Evolutionary conservation across 2,329 filamentous ascomycete genomes (phyloP), one percentile per base, ranked within the genome.

Genomic region (Fusarium pseudonygamai): DNA sequence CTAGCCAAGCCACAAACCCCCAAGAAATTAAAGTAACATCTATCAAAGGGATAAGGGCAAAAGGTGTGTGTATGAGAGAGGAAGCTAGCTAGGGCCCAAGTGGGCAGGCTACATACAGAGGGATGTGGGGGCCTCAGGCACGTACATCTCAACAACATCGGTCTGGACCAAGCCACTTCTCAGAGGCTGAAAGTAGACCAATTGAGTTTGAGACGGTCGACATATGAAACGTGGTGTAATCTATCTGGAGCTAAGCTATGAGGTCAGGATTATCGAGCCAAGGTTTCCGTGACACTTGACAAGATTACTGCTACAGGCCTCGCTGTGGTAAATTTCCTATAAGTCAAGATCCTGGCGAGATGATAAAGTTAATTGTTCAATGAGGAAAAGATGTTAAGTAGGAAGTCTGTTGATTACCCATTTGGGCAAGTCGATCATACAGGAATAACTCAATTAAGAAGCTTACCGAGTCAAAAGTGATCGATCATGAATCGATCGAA

Each of bases 351-450:
- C 13, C 5, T 37, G 18, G 13, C 5, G 36, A 2, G 7, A 13
- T 5, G 8, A 6, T 5, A 3, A 34, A 10, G 22, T 50, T 6
- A 20, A 50, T 24, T 5, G 8, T 3, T 24, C 1, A 18, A 34
- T 5, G 16, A 11, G 16, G 30, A 12, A 20, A 34, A 24, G 8
- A 7, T 7, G 7, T 16, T n/a, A 13, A 4, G 22, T 1, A 13
- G 9, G 2, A 32, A 6, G 3, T 50, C 6, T 34, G 3, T 1
- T 14, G 22, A 14, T 5, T 24, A 2, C 16, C 8, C 4, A 6
- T 34, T 50, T 3, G 16, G 12, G 10, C 5, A 15, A 20, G 16
- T 20, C 47, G 26, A 24, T 50, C 47, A 34, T 34, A 2, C 18
- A 9, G 7, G 30, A 2, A 30, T 24, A 8, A 24, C 28, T 30